Evolutionary conservation across 768 basidiomycete species (phyloP), one percentile per base, ranked within the genome.

Genomic region (Termitomyces sp.): DNA sequence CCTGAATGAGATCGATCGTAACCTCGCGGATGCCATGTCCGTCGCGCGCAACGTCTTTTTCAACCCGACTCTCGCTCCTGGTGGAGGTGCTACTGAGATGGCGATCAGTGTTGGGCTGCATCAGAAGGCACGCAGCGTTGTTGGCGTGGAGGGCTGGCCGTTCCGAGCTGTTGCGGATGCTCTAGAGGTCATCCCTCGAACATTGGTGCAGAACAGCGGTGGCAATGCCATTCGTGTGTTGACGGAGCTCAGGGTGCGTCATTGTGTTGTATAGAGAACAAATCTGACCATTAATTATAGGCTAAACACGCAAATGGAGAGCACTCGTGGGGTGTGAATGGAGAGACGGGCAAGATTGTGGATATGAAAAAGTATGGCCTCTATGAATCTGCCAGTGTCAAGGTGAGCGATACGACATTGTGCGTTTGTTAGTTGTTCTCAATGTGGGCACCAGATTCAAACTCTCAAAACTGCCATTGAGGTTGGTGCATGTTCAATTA

Each of bases 81-180:
- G 96, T 7, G 96, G 96, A 20, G 96, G 97, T 47, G 96, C 97
- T 31, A 96, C 94, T 4, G 97, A 99, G 78, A 98, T 98, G 94
- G 97, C 96, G 0, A 88, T 98, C 74, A 88, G 87, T 40, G 94
- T 97, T 3, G 93, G 89, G 1, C 74, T 98, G 65, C 89, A 91
- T 53, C 81, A 83, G 9, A 91, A 88, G 72, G 92, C 92, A 20
- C 81, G 90, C 68, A 86, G 79, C 50, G 81, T 97, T 61, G 87
- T 87, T 15, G 96, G 96, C 14, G 89, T 95, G 15, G 94, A 96
- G 71, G 91, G 89, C 0, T 94, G 92, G 81, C 94, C 95, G 9
- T 95, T 88, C 77, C 78, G 90, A 49, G 94, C 96, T 31, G 94
- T 98, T 11, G 91, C 91, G 0, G 96, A 98, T 67, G 95, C 97